Base-by-base conservation (phyloP, 768 basidiomycete species). In the Collybia mongolica region DNA sequence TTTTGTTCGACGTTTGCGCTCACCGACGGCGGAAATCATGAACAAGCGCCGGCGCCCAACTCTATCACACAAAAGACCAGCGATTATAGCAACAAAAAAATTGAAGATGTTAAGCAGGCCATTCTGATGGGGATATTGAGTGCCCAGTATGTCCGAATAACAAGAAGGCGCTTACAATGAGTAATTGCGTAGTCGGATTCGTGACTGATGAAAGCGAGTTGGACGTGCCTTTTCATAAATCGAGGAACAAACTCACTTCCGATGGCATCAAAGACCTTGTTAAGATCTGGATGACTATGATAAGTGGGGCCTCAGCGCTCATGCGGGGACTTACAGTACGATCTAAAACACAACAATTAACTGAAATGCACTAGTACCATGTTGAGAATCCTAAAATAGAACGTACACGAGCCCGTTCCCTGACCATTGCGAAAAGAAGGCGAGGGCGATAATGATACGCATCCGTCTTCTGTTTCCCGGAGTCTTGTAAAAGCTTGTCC, bases 371-470 rank as follows among this genome's bases (percentile, higher is more conserved):
- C 7, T 7, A 26, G 24, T 7, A 26, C 3, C 24, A 26, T 7
- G 7, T 7, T 12, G 32, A 11, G 32, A 32, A 5, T 9, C 32
- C 32, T 39, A 35, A 28, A 37, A 20, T 24, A 52, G n/a, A 11
- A 58, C 62, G 51, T 57, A 66, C 63, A 80, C 72, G 18, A 82
- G 66, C 53, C 79, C 79, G 44, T 80, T 77, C 6, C 78, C 77
- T 46, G 73, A 75, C 79, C 80, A 82, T 54, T 83, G 81, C 5
- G 77, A 79, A 69, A 83, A 82, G 66, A 83, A 75, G 0, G 77
- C 82, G 38, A 84, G 68, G 5, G 77, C 79, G 46, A 84, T 57
- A 57, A 83, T 78, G 51, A 85, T 75, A 43, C 77, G 68, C 67
- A 84, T 69, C 8, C 83, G 74, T 35, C 70, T 71, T 39, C 74